Evolutionary conservation across 2,329 filamentous ascomycete species (phyloP).

Genomic region (Aspergillus sp.): DNA sequence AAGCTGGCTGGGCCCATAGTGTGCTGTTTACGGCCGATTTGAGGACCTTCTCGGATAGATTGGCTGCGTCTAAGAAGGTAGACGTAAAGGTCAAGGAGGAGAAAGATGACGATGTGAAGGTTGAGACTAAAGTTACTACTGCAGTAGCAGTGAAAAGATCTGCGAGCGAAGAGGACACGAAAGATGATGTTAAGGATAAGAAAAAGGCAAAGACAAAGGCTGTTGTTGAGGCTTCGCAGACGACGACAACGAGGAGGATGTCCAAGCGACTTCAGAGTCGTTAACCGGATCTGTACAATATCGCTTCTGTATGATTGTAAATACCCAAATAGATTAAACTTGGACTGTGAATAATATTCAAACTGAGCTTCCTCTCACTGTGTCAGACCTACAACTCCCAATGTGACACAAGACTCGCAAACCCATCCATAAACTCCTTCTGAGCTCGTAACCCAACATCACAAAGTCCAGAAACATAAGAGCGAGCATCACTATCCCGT

Average conservation of each 20-base stretch:
- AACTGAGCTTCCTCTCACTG: no score
- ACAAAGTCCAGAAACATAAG: no score
- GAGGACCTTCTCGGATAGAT: slow-evolving; percentile 70
- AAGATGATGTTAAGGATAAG: slow-evolving; percentile 14
- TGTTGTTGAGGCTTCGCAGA: slow-evolving; percentile 15
- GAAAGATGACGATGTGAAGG: slow-evolving; percentile 20
- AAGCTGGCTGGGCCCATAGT: slow-evolving; percentile 96
- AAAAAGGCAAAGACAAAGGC: slow-evolving; percentile 9
- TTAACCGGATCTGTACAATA: not conserved
- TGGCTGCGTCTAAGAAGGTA: slow-evolving; percentile 39
- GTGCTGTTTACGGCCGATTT: slow-evolving; percentile 94
- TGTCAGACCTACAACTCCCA: no score
- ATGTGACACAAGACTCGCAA: no score
- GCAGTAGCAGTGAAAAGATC: slow-evolving; percentile 19
- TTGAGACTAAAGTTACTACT: slow-evolving; percentile 23
- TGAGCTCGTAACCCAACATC: no score
- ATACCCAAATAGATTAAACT: no score
- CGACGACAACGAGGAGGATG: slow-evolving; percentile 21
- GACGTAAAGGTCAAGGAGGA: slow-evolving; percentile 27
- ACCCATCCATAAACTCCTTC: no score
- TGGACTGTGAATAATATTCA: no score
- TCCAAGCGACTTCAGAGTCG: slow-evolving; percentile 26
- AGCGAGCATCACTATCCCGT: no score
- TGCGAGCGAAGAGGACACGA: slow-evolving; percentile 17
- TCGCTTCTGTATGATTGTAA: no score